These are phyloP conservation scores for Piper betle DNA, from an alignment of 164 flowering plant species.

Conservation along the genomic window DNA sequence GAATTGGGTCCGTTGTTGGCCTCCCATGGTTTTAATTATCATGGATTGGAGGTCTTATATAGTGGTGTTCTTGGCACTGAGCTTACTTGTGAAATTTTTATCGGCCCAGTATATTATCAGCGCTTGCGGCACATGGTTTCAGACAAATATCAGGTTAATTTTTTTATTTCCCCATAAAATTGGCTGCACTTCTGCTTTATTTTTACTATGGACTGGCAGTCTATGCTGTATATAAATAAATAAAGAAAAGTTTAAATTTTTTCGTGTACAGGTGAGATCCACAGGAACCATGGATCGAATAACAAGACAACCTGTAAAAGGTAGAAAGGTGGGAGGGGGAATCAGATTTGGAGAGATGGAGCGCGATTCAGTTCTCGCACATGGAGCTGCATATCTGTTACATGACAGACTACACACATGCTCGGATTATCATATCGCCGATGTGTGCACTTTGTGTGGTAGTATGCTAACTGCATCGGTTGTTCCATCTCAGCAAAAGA, in stretches of 20 bases:
- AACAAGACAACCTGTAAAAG: slow-evolving; percentile 85
- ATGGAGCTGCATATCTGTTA: slow-evolving; percentile 81
- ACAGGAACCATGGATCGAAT: slow-evolving; percentile 74
- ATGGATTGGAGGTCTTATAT: slow-evolving; percentile 71
- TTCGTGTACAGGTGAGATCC: slow-evolving; percentile 58
- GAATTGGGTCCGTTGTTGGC: slow-evolving; percentile 60
- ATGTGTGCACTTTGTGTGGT: slow-evolving; percentile 84
- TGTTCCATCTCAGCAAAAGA: slow-evolving; percentile 37
- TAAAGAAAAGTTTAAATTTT: neutral
- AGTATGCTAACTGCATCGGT: slow-evolving; percentile 61
- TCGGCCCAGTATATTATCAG: slow-evolving; percentile 97
- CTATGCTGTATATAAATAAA: neutral
- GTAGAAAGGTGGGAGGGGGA: slow-evolving; percentile 91
- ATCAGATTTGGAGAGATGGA: slow-evolving; percentile 98
- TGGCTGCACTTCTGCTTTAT: neutral
- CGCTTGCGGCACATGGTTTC: slow-evolving; percentile 97
- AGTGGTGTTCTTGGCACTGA: slow-evolving; percentile 90
- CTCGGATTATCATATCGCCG: slow-evolving; percentile 87
- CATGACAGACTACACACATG: slow-evolving; percentile 90
- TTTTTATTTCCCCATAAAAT: neutral
- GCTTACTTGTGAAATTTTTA: slow-evolving; percentile 76
- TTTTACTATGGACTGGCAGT: neutral
- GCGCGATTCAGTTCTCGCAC: slow-evolving; percentile 84
- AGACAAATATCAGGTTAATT: slow-evolving; percentile 74
- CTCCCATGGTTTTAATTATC: slow-evolving; percentile 63